A percentile compares a stretch with the other conserved stretches of the same genome.
Conservation (phyloP, 352 stramenopile genomes). For the Pythium periplocum region DNA sequence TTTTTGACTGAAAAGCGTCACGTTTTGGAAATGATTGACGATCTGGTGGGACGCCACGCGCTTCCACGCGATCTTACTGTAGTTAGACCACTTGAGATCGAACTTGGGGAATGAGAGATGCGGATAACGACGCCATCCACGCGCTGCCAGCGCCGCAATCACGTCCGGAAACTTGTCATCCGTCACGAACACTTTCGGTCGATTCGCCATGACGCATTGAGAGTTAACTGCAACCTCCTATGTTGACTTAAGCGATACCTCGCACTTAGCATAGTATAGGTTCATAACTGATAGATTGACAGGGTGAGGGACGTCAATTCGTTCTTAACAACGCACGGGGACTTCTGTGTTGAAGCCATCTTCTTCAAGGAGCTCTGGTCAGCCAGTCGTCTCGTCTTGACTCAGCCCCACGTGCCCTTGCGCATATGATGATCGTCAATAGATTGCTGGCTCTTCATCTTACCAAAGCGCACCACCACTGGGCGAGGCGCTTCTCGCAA, state of each 20-base stretch:
- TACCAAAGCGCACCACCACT: slow-evolving; percentile 78
- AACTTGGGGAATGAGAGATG: slow-evolving; percentile 53
- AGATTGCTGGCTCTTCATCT: slow-evolving; percentile 25
- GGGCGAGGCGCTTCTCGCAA: slow-evolving; percentile 72
- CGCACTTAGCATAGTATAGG: no score
- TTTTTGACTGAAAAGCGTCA: slow-evolving; percentile 62
- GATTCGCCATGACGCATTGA: background rate
- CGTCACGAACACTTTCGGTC: slow-evolving; percentile 29
- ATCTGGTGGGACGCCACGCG: slow-evolving; percentile 33
- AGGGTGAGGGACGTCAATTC: no score
- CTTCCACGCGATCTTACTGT: slow-evolving; percentile 52
- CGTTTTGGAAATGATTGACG: slow-evolving; percentile 67
- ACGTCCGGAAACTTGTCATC: slow-evolving; percentile 62
- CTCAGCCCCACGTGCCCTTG: slow-evolving; percentile 37
- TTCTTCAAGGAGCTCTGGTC: no score
- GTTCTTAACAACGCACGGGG: no score
- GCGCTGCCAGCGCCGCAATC: slow-evolving; percentile 26
- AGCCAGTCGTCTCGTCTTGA: background rate
- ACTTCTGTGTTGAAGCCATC: background rate
- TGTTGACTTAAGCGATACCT: no score
- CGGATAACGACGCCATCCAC: slow-evolving; percentile 45
- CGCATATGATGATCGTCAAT: slow-evolving; percentile 24
- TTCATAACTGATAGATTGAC: no score
- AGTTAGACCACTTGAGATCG: slow-evolving; percentile 67
- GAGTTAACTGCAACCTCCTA: no score